Conservation (phyloP, 2,329 filamentous ascomycete genomes). For the Fusarium sp. region DNA sequence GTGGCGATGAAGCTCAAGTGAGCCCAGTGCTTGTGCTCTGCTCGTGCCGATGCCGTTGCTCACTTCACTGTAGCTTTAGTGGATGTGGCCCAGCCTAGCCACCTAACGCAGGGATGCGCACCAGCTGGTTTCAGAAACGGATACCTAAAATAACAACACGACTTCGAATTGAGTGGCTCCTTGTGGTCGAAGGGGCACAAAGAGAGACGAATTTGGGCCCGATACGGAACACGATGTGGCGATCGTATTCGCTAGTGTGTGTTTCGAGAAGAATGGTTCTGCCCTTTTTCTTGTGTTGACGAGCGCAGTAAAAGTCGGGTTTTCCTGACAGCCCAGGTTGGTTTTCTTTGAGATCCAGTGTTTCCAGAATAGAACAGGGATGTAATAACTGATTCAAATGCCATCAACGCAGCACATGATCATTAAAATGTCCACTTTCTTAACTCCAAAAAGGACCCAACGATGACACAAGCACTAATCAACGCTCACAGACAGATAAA, state of each 20-base stretch:
- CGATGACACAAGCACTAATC: conserved; percentile 29
- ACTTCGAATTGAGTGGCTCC: conserved; percentile 23
- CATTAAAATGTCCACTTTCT: conserved; percentile 3
- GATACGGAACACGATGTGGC: conserved; percentile 33
- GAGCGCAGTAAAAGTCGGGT: conserved; percentile 8
- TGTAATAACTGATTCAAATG: conserved; percentile 20
- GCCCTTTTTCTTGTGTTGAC: conserved; percentile 29
- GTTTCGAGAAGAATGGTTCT: conserved; percentile 22
- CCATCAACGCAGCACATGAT: conserved; percentile 31
- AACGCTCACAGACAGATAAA: conserved; percentile 27
- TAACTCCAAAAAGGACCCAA: not conserved
- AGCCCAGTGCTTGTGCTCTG: not conserved
- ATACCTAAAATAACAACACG: conserved; percentile 44
- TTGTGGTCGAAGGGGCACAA: conserved; percentile 6
- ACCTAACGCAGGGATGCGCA: conserved; percentile 40
- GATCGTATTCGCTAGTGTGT: conserved; percentile 47
- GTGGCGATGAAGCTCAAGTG: conserved; percentile 42
- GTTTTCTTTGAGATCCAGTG: not conserved
- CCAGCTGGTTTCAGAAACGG: conserved; percentile 38
- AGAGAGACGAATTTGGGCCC: conserved; percentile 31
- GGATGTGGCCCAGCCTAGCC: conserved; percentile 25
- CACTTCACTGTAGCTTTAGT: conserved; percentile 30
- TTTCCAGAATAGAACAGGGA: conserved; percentile 15
- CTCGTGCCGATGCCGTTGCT: conserved; percentile 28
- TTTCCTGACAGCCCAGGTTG: conserved; percentile 11